Conservation (phyloP, 345 rosid genomes). For the Corymbia maculata region DNA sequence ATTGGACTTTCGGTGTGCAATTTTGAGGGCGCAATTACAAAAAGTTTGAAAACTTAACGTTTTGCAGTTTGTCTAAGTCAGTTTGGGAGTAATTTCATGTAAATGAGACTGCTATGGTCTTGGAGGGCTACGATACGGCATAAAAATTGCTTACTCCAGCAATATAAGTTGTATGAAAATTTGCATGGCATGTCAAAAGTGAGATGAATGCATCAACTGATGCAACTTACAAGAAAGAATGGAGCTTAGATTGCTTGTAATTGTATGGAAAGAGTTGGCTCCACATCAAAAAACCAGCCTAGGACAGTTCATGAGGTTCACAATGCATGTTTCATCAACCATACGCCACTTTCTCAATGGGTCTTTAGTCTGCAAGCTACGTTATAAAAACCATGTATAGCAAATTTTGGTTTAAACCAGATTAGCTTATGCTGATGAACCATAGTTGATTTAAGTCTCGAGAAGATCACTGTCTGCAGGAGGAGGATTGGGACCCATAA, state of each 20-base stretch:
- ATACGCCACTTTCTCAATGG: neutral
- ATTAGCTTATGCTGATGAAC: neutral
- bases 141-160: neutral
- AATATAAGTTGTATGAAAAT: too few relatives aligned
- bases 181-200: neutral
- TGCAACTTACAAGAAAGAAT: neutral
- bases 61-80: neutral
- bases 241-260: neutral
- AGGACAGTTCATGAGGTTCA: neutral
- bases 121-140: neutral
- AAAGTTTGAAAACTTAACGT: neutral
- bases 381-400: neutral
- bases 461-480: neutral
- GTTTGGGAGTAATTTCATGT: neutral
- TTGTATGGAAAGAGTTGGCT: neutral
- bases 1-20: too few relatives aligned
- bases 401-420: neutral
- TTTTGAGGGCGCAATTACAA: too few relatives aligned
- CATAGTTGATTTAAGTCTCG: neutral
- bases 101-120: neutral
- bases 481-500: neutral
- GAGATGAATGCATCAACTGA: neutral
- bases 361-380: neutral
- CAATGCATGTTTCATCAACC: neutral
- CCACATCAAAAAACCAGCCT: neutral